A percentile compares a stretch with the other conserved stretches of the same genome.
Conservation (phyloP, 2,329 filamentous ascomycete species). For the Calonectria pseudoreteaudii region DNA sequence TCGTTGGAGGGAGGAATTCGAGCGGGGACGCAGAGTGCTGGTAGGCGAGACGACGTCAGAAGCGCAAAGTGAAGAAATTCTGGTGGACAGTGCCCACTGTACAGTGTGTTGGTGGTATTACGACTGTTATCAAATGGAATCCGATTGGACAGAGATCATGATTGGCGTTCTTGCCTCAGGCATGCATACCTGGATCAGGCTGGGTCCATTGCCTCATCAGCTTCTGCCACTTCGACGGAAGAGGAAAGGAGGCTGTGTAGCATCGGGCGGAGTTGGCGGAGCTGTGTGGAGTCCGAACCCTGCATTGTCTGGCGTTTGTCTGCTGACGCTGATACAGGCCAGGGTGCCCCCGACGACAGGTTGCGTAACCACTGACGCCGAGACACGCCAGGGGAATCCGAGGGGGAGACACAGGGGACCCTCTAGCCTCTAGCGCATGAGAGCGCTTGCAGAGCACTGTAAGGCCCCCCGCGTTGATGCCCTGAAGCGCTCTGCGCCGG, state of each 20-base stretch:
- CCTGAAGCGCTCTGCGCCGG: neutral
- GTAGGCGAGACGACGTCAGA: slow-evolving; percentile 42
- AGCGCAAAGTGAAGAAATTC: slow-evolving; percentile 39
- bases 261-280: slow-evolving; percentile 5
- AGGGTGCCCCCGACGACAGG: neutral
- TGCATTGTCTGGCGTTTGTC: slow-evolving; percentile 8
- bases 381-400: neutral
- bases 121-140: slow-evolving; percentile 13
- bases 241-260: neutral
- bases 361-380: slow-evolving; percentile 12
- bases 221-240: neutral
- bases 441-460: neutral
- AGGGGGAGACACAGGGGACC: neutral
- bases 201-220: slow-evolving; percentile 15
- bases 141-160: slow-evolving; percentile 32
- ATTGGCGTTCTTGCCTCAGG: slow-evolving; percentile 8
- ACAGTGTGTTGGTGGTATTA: neutral
- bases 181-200: neutral
- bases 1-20: slow-evolving; percentile 13
- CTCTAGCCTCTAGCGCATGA: neutral
- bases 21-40: neutral
- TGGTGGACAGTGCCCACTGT: slow-evolving; percentile 15
- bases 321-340: slow-evolving; percentile 2
- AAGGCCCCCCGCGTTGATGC: neutral
- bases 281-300: neutral